Conservation (phyloP, 2,329 filamentous ascomycete species). For the Tolypocladium capitatum region DNA sequence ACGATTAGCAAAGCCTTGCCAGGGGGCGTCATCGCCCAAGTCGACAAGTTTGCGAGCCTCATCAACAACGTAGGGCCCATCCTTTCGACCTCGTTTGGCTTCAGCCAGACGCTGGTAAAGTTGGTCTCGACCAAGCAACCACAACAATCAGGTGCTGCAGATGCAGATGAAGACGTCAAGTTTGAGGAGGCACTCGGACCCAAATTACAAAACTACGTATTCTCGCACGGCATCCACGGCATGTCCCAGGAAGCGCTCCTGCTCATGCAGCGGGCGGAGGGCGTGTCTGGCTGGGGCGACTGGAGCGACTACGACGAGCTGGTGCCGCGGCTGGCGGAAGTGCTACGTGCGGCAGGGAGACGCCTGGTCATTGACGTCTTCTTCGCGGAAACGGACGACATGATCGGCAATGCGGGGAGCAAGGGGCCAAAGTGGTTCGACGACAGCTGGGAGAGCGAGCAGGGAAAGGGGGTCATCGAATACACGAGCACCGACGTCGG, state of each 20-base stretch:
- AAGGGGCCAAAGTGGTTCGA: conserved; percentile 16
- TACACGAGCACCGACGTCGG: conserved; percentile 10
- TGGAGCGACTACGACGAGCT: conserved; percentile 18
- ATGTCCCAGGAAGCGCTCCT: conserved; percentile 14
- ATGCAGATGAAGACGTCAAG: conserved; percentile 2
- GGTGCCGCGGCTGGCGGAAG: conserved; percentile 12
- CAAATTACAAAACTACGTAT: conserved; percentile 10
- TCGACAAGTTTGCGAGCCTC: conserved; percentile 10
- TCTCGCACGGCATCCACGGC: conserved; percentile 11
- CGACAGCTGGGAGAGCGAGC: conserved; percentile 10
- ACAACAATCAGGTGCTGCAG: neutral
- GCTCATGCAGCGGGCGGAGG: conserved; percentile 12
- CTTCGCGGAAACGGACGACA: conserved; percentile 14
- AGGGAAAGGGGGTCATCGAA: conserved; percentile 6
- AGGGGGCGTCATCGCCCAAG: conserved; percentile 4
- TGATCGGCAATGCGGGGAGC: conserved; percentile 14
- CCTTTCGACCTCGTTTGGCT: conserved; percentile 4
- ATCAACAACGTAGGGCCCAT: conserved; percentile 9
- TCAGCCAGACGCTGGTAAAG: neutral
- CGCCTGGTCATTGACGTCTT: conserved; percentile 13
- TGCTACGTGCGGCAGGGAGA: conserved; percentile 4
- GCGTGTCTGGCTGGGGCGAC: conserved; percentile 11
- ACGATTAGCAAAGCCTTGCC: conserved; percentile 11
- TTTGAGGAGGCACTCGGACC: conserved; percentile 10
- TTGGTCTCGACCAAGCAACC: neutral